A percentile compares a stretch with the other conserved stretches of the same genome.
These are phyloP conservation scores for Citrus inodora DNA, from an alignment of 345 rosid species.

Conservation along the genomic window DNA sequence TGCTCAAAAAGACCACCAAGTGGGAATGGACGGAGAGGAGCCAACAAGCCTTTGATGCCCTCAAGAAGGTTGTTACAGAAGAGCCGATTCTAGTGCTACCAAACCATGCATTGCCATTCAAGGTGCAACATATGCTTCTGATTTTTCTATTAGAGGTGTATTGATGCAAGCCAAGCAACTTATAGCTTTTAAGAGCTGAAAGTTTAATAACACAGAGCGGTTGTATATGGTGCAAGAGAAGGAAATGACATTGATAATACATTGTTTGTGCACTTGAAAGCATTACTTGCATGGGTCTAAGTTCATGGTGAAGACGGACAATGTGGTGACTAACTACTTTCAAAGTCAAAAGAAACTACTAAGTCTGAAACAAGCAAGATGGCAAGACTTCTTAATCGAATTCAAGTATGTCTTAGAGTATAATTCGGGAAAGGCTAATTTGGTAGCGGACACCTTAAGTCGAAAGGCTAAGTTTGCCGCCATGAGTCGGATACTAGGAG, in stretches of 20 bases:
- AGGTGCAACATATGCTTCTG: neutral
- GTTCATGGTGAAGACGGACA: neutral
- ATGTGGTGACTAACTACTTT: neutral
- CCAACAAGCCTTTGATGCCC: neutral
- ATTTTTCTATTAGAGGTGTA: neutral
- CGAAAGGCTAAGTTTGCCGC: neutral
- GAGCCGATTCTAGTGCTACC: neutral
- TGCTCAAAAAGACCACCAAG: neutral
- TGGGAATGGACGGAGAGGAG: neutral
- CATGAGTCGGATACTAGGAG: neutral
- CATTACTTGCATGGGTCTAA: neutral
- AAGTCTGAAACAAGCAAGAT: neutral
- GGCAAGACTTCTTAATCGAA: neutral
- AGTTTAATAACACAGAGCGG: fast-evolving
- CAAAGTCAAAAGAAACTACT: neutral
- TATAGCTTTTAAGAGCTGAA: neutral
- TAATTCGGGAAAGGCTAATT: neutral
- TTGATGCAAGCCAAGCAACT: fast-evolving
- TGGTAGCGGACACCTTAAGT: neutral
- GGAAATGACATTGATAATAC: fast-evolving
- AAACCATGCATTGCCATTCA: fast-evolving
- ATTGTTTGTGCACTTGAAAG: neutral
- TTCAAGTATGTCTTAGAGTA: neutral
- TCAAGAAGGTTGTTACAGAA: neutral
- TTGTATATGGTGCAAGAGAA: neutral